Evolutionary conservation across 208 protist species (phyloP), one percentile per base, ranked within the genome.

Genomic region (Porcisia deanei): DNA sequence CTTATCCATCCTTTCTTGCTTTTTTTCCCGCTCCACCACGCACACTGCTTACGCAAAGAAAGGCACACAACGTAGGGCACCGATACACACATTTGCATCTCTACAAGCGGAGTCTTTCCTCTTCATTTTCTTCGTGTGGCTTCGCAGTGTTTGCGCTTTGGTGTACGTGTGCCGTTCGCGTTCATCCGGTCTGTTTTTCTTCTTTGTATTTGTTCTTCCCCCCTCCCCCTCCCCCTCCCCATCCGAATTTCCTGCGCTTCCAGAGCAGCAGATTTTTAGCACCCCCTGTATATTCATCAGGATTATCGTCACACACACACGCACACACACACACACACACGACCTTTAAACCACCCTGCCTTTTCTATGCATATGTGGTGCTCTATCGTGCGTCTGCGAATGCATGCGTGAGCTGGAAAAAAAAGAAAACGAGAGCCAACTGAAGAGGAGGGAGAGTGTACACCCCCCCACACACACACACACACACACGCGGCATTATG

Each of bases 401-500:
- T 52, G 10, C 8, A 52, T 52, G 47, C 5, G 47, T 12, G 10
- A 52, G 47, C 47, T 52, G 5, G 47, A 52, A 5, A 52, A 52
- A 52, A 5, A 52, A 52, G 10, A 52, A 6, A 67, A 45, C 18
- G 58, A 39, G 12, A 14, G 9, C 20, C 18, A 67, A 67, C 6
- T 43, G 14, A 20, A 67, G 37, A 41, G 30, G 41, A 67, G 22
- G 61, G 22, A 66, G 60, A 39, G 60, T 14, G 16, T 20, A 43
- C 39, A 69, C 41, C 47, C 10, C 14, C 16, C 6, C 6, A 25
- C 47, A 57, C 18, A n/a, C n/a, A 70, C 22, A 49, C 64, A 68
- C 64, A 22, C 43, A 39, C 41, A 2, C 30, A 39, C 14, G 66
- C 53, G 9, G 9, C 68, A 47, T 59, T 20, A 86, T 86, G 85